phyloP scores from a whole-genome alignment of 257 asterid species.

The Solanum sitiens region DNA sequence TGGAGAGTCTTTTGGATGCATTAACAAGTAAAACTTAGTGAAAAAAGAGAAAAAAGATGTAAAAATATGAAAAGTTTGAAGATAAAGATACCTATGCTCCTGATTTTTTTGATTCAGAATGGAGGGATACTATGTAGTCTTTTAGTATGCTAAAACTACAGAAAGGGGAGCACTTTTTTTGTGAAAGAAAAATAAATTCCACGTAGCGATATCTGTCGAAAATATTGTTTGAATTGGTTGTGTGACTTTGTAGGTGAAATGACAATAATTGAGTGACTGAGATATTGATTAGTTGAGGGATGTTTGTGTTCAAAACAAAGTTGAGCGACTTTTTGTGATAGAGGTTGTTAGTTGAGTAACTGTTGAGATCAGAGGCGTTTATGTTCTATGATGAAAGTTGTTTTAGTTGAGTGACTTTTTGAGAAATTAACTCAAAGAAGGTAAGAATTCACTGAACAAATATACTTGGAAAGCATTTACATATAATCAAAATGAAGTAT shows the following conservation, averaged over 20 bases:
- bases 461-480: too few species aligned
- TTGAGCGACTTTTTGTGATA: too few species aligned
- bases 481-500: neutral
- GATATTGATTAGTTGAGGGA: neutral
- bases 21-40: neutral
- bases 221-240: neutral
- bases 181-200: neutral
- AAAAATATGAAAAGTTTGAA: neutral
- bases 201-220: too few species aligned
- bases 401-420: neutral
- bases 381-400: too few species aligned
- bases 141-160: neutral
- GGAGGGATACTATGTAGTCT: neutral
- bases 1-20: neutral
- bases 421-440: too few species aligned
- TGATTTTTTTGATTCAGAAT: neutral
- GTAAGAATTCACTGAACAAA: too few species aligned
- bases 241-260: neutral
- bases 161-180: neutral
- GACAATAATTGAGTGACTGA: neutral
- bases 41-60: neutral
- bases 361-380: neutral
- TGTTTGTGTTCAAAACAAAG: too few species aligned
- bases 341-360: neutral
- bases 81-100: neutral